These are phyloP conservation scores for Penicillium soppii DNA, from an alignment of 495 filamentous ascomycete genomes.

Conservation along the genomic window DNA sequence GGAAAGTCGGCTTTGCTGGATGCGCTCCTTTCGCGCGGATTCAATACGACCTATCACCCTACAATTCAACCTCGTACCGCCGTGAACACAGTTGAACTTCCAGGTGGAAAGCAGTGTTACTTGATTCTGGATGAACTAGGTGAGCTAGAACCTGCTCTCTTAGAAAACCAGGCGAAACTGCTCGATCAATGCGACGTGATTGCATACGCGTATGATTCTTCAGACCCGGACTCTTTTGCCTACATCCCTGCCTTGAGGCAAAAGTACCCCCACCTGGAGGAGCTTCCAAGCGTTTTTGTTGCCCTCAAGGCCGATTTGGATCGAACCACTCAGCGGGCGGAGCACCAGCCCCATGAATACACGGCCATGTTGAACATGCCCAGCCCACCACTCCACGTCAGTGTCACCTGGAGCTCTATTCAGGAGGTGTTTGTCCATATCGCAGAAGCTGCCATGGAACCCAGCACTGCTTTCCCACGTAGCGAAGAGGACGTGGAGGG, in stretches of 20 bases:
- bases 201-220: slow-evolving; percentile 95
- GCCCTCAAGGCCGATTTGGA: slow-evolving; percentile 93
- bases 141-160: slow-evolving; percentile 88
- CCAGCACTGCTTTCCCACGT: slow-evolving; percentile 82
- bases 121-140: slow-evolving; percentile 93
- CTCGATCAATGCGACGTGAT: slow-evolving; percentile 90
- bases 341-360: slow-evolving; percentile 91
- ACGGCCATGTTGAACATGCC: slow-evolving; percentile 72
- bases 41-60: slow-evolving; percentile 82
- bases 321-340: slow-evolving; percentile 87
- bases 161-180: slow-evolving; percentile 90
- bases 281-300: slow-evolving; percentile 84
- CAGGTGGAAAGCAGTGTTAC: slow-evolving; percentile 95
- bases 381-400: slow-evolving; percentile 85
- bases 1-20: slow-evolving; percentile 90
- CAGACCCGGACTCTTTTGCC: slow-evolving; percentile 89
- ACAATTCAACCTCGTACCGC: slow-evolving; percentile 92
- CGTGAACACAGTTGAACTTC: slow-evolving; percentile 94
- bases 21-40: slow-evolving; percentile 85
- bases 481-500: slow-evolving; percentile 75
- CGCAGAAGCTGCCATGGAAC: slow-evolving; percentile 88
- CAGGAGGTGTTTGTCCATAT: slow-evolving; percentile 86
- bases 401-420: slow-evolving; percentile 86
- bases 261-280: slow-evolving; percentile 77
- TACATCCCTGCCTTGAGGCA: slow-evolving; percentile 82